Base-by-base conservation (phyloP, 495 filamentous ascomycete species). In the Trichoderma virens region DNA sequence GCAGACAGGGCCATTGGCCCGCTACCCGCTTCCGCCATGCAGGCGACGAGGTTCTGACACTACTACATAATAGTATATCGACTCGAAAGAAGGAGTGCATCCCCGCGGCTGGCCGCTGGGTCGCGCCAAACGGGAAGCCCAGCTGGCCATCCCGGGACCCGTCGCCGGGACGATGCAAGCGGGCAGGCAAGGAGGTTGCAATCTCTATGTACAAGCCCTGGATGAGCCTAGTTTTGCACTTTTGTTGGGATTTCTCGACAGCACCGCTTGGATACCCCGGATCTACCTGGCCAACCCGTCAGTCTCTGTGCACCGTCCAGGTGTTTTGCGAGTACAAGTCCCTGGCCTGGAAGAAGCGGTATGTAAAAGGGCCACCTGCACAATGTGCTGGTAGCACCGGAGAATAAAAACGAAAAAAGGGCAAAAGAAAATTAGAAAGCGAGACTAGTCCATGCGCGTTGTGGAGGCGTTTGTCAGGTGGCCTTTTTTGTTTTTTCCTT, bases 401-500 rank as follows among this genome's bases (percentile, higher is more conserved):
- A 28, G 20, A 28, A 56, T 20, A 56, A 28, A 28, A 28, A 56
- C 9, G 20, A 54, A 25, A 56, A 9, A 4, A 28, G 30, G 20
- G 51, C 9, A 56, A 16, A 14, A 56, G 23, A 56, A 56, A 28
- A 56, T 14, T 56, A 30, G 18, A 45, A 45, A 45, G 41, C 41
- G n/a, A 45, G 51, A 18, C 51, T 56, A 56, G 51, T 23, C 51
- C 51, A 27, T 56, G 51, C 23, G 23, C 51, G 27, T 47, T 47
- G 51, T 56, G 51, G 51, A 56, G 51, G 51, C 51, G 51, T 13
- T 56, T 56, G 51, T 56, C 51, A 56, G 51, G 51, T 56, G 51
- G 51, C 18, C 51, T 28, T 30, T 30, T 56, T 30, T 28, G 23
- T 30, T 56, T 56, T 30, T 30, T 14, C n/a, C 51, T 56, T 56